Evolutionary conservation across 2,329 filamentous ascomycete genomes (phyloP).

Genomic region (Ophiostoma montium): DNA sequence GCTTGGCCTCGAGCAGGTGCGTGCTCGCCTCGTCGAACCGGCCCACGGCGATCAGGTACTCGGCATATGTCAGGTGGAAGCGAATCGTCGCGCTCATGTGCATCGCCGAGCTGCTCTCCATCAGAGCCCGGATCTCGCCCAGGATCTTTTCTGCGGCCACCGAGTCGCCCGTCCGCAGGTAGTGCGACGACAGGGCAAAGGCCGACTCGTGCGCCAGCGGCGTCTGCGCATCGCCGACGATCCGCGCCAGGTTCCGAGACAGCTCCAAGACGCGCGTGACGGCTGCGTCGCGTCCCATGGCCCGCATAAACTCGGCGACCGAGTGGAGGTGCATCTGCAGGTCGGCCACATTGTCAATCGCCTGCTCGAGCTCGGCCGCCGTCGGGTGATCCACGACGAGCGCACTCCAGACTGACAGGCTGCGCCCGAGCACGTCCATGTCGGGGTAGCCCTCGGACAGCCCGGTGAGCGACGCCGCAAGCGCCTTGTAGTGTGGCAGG

Average conservation of each 20-base stretch:
- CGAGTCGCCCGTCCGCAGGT: conserved; percentile 38
- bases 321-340: conserved; percentile 37
- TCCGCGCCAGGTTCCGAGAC: conserved; percentile 27
- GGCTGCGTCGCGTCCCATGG: conserved; percentile 34
- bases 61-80: conserved; percentile 58
- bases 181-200: conserved; percentile 37
- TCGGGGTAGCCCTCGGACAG: conserved; percentile 26
- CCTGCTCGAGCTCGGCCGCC: conserved; percentile 26
- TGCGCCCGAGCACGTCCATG: conserved; percentile 17
- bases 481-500: conserved; percentile 33
- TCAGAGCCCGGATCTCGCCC: conserved; percentile 38
- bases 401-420: conserved; percentile 29
- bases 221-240: neutral
- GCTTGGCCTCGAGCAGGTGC: conserved; percentile 9
- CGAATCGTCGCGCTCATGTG: conserved; percentile 27
- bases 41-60: conserved; percentile 57
- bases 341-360: conserved; percentile 34
- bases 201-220: conserved; percentile 32
- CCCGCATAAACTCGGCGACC: conserved; percentile 34
- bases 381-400: conserved; percentile 26
- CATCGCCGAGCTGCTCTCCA: conserved; percentile 19
- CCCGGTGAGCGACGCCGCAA: conserved; percentile 29
- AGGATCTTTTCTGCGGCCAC: conserved; percentile 38
- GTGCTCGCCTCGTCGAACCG: conserved; percentile 43
- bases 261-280: conserved; percentile 34